These are phyloP conservation scores for Fusarium stilboides DNA, from an alignment of 2,329 filamentous ascomycete genomes.

Conservation along the genomic window DNA sequence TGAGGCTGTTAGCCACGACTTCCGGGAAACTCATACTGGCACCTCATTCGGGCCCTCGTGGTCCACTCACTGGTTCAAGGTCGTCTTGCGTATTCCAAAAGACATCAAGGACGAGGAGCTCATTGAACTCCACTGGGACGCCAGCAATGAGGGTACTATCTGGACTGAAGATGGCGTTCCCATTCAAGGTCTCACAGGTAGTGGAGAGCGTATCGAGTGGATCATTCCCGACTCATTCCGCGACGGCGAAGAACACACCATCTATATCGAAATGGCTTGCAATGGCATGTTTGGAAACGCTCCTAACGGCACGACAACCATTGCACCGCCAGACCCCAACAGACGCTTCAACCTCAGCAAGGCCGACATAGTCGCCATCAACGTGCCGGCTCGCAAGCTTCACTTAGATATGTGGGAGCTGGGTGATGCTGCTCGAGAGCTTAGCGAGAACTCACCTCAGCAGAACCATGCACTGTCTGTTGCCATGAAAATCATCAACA, in stretches of 20 bases:
- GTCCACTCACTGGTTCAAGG: constrained; percentile 98
- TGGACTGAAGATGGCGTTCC: constrained; percentile 93
- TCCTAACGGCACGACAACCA: constrained; percentile 80
- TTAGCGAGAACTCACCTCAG: constrained; percentile 89
- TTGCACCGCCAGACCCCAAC: constrained; percentile 91
- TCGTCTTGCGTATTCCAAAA: constrained; percentile 82
- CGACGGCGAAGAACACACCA: constrained; percentile 87
- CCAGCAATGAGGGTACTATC: constrained; percentile 92
- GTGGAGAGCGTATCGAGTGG: constrained; percentile 92
- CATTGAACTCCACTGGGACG: constrained; percentile 97
- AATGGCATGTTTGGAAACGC: constrained; percentile 99
- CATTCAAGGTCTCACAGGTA: constrained; percentile 91
- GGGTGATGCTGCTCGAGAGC: constrained; percentile 90
- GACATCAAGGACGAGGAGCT: constrained; percentile 82
- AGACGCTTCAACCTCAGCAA: constrained; percentile 81
- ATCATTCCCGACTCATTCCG: constrained; percentile 85
- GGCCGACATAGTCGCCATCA: constrained; percentile 91
- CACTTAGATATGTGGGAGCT: constrained; percentile 98
- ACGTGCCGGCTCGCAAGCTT: constrained; percentile 85
- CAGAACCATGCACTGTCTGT: constrained; percentile 88
- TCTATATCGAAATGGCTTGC: constrained; percentile 99
- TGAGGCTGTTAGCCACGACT: constrained; percentile 83
- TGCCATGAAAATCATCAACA: constrained; percentile 90
- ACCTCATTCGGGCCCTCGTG: constrained; percentile 92
- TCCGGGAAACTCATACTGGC: constrained; percentile 81